A percentile compares a stretch with the other conserved stretches of the same genome.
phyloP scores from a whole-genome alignment of 495 filamentous ascomycete species.

The Penicillium cosmopolitanum region DNA sequence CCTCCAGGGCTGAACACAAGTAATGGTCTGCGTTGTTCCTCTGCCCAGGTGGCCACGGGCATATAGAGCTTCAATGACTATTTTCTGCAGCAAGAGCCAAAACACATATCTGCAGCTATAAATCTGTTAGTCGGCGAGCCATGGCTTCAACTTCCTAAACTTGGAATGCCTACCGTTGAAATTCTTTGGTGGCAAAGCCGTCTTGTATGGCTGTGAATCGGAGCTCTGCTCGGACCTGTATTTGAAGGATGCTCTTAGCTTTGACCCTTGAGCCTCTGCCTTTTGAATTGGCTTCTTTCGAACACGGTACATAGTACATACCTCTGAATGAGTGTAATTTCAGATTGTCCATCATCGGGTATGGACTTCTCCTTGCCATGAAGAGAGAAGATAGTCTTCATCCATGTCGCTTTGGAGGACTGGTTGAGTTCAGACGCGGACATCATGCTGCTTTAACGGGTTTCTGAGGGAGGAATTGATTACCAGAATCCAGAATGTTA shows the following conservation, averaged over 20 bases:
- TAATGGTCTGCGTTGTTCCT: no score
- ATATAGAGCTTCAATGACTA: background rate
- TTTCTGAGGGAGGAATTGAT: background rate
- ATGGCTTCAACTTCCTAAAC: background rate
- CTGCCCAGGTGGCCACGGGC: no score
- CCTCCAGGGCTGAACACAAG: no score
- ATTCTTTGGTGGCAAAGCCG: background rate
- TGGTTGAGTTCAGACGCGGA: background rate
- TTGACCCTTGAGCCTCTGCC: no score
- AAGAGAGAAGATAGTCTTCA: background rate
- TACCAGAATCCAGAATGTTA: no score
- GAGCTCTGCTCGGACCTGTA: background rate
- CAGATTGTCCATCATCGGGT: slow-evolving; percentile 16
- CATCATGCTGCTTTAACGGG: background rate
- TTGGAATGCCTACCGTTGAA: background rate
- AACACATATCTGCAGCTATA: slow-evolving; percentile 28
- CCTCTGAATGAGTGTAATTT: slow-evolving; percentile 16
- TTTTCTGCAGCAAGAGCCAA: slow-evolving; percentile 29
- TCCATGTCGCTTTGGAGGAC: slow-evolving; percentile 4
- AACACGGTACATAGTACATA: slow-evolving; percentile 2
- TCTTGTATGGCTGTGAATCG: background rate
- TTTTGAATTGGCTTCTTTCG: background rate
- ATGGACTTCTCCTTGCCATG: background rate
- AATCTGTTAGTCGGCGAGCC: background rate
- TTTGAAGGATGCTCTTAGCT: background rate